A percentile compares a stretch with the other conserved stretches of the same genome.
These are phyloP conservation scores for Citrus cavaleriei DNA, from an alignment of 345 rosid genomes.

Conservation along the genomic window DNA sequence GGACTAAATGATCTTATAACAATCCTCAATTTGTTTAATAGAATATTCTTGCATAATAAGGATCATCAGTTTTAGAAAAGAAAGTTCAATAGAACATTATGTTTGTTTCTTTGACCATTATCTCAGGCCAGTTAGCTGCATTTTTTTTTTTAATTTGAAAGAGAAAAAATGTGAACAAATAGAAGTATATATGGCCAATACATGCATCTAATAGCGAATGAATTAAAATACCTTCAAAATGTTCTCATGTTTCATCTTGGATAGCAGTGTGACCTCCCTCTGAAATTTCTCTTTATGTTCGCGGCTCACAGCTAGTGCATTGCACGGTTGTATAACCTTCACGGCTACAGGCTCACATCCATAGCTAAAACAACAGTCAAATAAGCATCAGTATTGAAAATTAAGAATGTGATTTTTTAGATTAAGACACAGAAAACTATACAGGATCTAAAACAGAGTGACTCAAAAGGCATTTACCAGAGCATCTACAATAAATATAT, in stretches of 20 bases:
- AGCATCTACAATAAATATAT: neutral
- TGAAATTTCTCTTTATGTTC: conserved; percentile 39
- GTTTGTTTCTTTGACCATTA: neutral
- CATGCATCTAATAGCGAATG: neutral
- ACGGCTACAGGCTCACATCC: conserved; percentile 41
- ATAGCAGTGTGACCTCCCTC: conserved; percentile 52
- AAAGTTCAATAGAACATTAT: neutral
- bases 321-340: conserved; percentile 46
- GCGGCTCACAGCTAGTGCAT: conserved; percentile 22
- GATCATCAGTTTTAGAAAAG: neutral
- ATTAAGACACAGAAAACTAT: neutral
- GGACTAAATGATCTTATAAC: neutral
- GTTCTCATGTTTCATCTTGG: conserved; percentile 44
- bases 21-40: neutral
- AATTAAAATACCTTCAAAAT: conserved; percentile 43
- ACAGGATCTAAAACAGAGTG: neutral
- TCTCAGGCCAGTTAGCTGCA: neutral
- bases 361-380: conserved; percentile 24
- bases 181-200: neutral
- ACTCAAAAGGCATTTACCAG: neutral
- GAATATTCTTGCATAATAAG: neutral
- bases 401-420: neutral
- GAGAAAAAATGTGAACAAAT: neutral
- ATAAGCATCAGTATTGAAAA: conserved; percentile 2
- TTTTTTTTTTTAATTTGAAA: neutral